Percentiles rank a stretch among this genome's conserved stretches.
Evolutionary conservation across 176 grass and related monocot genomes (phyloP).

Genomic region (Carex littledalei): DNA sequence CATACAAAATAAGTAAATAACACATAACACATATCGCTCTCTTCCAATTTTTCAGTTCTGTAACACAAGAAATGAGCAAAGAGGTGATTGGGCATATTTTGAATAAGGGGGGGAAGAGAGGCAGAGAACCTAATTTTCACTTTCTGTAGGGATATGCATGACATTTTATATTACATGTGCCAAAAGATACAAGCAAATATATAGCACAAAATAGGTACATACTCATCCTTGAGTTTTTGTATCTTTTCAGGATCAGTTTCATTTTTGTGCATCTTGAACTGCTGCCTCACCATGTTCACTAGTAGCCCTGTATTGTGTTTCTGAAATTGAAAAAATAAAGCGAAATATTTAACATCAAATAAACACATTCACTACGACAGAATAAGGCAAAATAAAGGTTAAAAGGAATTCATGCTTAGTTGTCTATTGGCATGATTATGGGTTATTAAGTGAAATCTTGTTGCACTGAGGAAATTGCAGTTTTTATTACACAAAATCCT

Average conservation of each 20-base stretch:
- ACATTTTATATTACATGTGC: background rate
- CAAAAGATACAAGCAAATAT: conserved; percentile 15
- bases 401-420: background rate
- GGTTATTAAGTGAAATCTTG: background rate
- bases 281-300: conserved; percentile 83
- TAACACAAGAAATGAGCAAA: background rate
- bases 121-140: background rate
- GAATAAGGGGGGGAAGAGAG: background rate
- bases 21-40: background rate
- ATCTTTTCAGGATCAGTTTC: conserved; percentile 98
- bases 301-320: conserved; percentile 81
- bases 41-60: background rate
- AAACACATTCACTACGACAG: background rate
- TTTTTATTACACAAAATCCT: background rate
- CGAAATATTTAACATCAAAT: background rate
- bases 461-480: background rate
- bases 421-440: background rate
- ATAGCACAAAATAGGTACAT: conserved; percentile 23
- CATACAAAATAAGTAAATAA: background rate
- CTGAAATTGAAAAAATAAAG: conserved; percentile 34
- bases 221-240: conserved; percentile 94
- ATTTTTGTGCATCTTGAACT: conserved; percentile 93
- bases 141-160: background rate
- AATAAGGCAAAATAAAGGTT: background rate
- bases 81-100: background rate